phyloP scores from a whole-genome alignment of 2,329 filamentous ascomycete genomes.

The Graphilbum fragrans region DNA sequence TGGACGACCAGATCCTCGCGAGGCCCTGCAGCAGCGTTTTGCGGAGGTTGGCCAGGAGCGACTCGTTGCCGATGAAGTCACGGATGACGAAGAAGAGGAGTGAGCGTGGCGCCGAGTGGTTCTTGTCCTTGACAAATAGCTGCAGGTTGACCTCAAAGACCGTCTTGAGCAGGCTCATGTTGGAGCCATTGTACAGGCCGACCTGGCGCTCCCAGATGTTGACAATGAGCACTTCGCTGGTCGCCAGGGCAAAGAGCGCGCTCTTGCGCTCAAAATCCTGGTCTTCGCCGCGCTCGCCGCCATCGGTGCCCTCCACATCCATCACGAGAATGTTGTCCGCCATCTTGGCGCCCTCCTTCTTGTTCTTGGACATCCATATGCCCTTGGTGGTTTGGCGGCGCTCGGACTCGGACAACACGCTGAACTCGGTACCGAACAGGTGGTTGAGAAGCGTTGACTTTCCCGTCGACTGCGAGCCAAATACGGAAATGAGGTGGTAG shows the following conservation, averaged over 20 bases:
- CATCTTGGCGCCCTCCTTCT: constrained; percentile 56
- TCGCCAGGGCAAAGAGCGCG: constrained; percentile 90
- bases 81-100: constrained; percentile 98
- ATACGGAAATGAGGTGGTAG: constrained; percentile 98
- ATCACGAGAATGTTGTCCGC: constrained; percentile 97
- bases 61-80: constrained; percentile 88
- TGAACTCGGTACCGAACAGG: constrained; percentile 91
- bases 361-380: constrained; percentile 99
- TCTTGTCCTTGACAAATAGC: constrained; percentile 89
- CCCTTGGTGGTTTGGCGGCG: constrained; percentile 96
- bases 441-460: constrained; percentile 96
- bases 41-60: constrained; percentile 74
- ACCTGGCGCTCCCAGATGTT: constrained; percentile 99
- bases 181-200: constrained; percentile 92
- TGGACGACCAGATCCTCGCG: constrained; percentile 79
- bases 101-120: constrained; percentile 79
- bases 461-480: constrained; percentile 95
- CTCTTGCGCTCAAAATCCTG: constrained; percentile 99
- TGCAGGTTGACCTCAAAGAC: constrained; percentile 98
- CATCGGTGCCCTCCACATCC: constrained; percentile 97
- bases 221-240: constrained; percentile 93
- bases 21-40: constrained; percentile 86
- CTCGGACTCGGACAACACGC: constrained; percentile 93
- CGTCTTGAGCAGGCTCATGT: constrained; percentile 97
- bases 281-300: constrained; percentile 89